Conservation (phyloP, 192 early-diverging fungal genomes). For the Kappamyces sp. region DNA sequence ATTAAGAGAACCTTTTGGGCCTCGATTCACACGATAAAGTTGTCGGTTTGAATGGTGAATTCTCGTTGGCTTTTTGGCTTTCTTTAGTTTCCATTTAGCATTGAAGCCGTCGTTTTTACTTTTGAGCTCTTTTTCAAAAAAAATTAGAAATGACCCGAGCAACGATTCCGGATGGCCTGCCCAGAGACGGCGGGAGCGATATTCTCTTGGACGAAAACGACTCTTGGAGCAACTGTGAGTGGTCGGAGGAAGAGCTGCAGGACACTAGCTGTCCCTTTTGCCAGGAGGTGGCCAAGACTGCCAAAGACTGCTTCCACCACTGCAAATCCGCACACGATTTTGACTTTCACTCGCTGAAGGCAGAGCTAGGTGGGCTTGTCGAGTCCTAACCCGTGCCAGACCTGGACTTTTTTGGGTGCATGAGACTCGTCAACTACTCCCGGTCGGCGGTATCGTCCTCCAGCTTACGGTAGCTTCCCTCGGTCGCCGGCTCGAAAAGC, state of each 20-base stretch:
- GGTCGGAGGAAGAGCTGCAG: slow-evolving; percentile 7
- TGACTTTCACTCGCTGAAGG: slow-evolving; percentile 25
- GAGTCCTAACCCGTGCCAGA: slow-evolving; percentile 9
- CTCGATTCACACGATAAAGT: background rate
- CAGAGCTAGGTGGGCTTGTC: slow-evolving; percentile 17
- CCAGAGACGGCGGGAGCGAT: background rate
- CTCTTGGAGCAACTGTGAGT: slow-evolving; percentile 1
- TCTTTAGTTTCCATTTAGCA: background rate
- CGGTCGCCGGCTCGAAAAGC: background rate
- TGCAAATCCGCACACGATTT: slow-evolving; percentile 23
- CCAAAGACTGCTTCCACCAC: slow-evolving; percentile 21
- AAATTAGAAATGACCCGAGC: background rate
- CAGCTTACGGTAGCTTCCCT: slow-evolving; percentile 1
- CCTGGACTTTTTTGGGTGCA: slow-evolving; percentile 28
- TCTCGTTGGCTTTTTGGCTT: background rate
- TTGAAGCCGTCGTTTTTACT: background rate
- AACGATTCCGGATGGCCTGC: background rate
- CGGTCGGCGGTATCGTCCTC: slow-evolving; percentile 12
- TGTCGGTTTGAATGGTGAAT: background rate
- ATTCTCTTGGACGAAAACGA: slow-evolving; percentile 13
- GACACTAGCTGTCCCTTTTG: slow-evolving; percentile 11
- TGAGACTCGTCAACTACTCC: slow-evolving; percentile 23
- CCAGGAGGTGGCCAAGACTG: background rate
- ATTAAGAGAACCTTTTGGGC: slow-evolving; percentile 5
- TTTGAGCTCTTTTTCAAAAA: slow-evolving; percentile 13